Evolutionary conservation across 2,329 filamentous ascomycete species (phyloP).

Genomic region (Teratosphaeria nubilosa): DNA sequence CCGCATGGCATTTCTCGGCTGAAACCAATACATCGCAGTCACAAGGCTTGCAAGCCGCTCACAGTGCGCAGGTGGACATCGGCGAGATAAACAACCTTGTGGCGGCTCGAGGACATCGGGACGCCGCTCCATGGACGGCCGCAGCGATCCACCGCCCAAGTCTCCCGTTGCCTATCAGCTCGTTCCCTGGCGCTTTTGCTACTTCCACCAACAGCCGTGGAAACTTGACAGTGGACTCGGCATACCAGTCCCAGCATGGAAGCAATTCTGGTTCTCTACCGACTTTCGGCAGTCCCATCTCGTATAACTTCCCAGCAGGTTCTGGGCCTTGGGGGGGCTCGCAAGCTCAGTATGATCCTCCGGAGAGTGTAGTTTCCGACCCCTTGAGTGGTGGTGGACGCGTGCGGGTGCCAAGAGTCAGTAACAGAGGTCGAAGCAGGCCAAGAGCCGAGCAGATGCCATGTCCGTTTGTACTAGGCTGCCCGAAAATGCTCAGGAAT

Average conservation of each 20-base stretch:
- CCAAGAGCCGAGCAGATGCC: background rate
- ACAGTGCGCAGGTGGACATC: background rate
- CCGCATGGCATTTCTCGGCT: background rate
- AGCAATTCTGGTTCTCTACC: background rate
- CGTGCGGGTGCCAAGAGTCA: background rate
- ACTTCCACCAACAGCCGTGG: background rate
- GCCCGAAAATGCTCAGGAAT: constrained; percentile 2
- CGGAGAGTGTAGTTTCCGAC: background rate
- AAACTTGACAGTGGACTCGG: background rate
- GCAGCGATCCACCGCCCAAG: background rate
- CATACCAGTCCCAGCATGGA: background rate
- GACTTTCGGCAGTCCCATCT: background rate
- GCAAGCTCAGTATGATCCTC: background rate
- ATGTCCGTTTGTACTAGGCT: background rate
- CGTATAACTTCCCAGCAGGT: background rate
- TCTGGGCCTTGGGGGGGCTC: background rate
- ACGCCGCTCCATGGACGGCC: background rate
- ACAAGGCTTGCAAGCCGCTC: background rate
- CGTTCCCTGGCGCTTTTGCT: background rate
- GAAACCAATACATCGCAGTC: background rate
- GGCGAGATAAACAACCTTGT: background rate
- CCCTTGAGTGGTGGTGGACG: background rate
- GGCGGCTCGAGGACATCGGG: background rate
- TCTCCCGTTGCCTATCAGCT: background rate
- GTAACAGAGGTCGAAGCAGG: background rate